Evolutionary conservation across 352 stramenopile genomes (phyloP), one percentile per base, ranked within the genome.

Genomic region (Globisporangium spiculum): DNA sequence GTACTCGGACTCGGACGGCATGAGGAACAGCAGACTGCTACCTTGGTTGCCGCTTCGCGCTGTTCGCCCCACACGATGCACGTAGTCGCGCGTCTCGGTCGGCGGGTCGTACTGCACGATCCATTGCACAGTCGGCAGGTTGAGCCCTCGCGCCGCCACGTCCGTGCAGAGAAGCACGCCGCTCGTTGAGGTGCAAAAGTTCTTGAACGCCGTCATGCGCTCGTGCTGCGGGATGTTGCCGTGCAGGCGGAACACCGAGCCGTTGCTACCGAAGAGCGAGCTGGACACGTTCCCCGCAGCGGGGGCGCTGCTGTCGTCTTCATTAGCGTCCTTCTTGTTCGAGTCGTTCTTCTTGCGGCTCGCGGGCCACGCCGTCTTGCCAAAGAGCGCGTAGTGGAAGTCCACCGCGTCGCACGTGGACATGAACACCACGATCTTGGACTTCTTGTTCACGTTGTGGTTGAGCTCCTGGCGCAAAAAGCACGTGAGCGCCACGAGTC

Each of bases 61-160:
- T 48, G 98, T 99, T 75, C 98, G 96, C 46, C 98, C 98, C 71
- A 99, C 99, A 69, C 98, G 90, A 84, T 99, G 98, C 12, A 99
- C 97, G 78, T 99, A 99, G 78, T 98, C 94, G 60, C 99, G 97
- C 46, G 98, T 98, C 83, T 99, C 98, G 38, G 92, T 98, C 16
- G 98, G 97, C 41, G 98, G 91, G 77, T 99, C 97, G 80, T 99
- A 99, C 73, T 99, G 98, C 50, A 99, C 94, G 80, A 97, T 94
- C 85, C 93, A 94, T 55, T 96, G 96, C 20, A 99, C 96, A 41
- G 98, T 96, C 26, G 90, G 91, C 79, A 99, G 96, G 79, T 99
- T 98, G 18, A 99, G 83, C 57, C 98, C 98, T 72, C 98, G 89
- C 16, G 97, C 93, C 7, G 97, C 97, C 16, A 99, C 97, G 84